phyloP scores from a whole-genome alignment of 2,329 filamentous ascomycete genomes.

The Fusarium sp. region DNA sequence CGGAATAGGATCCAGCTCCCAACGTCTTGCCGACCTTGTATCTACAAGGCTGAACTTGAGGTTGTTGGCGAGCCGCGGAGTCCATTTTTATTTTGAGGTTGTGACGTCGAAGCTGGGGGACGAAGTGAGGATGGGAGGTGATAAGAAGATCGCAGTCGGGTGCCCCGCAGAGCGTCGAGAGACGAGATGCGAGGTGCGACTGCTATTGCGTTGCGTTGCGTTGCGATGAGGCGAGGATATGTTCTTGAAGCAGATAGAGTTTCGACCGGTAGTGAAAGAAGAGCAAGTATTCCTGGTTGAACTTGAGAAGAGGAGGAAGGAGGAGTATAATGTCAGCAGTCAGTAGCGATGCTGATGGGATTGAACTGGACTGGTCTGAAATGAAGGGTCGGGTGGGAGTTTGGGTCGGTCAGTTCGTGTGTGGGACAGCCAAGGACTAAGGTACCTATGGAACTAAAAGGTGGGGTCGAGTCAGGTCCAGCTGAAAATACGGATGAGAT shows the following conservation, averaged over 20 bases:
- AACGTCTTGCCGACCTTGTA: constrained; percentile 99
- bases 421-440: constrained; percentile 11
- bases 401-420: constrained; percentile 22
- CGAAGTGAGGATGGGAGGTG: background rate
- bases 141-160: constrained; percentile 18
- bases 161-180: constrained; percentile 33
- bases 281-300: background rate
- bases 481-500: constrained; percentile 26
- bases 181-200: background rate
- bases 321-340: constrained; percentile 17
- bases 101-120: constrained; percentile 13
- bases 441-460: constrained; percentile 8
- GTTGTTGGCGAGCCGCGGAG: constrained; percentile 42
- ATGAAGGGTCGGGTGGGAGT: constrained; percentile 18
- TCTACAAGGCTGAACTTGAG: constrained; percentile 90
- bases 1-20: constrained; percentile 95
- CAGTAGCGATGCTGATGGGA: constrained; percentile 17
- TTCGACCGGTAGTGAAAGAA: background rate
- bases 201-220: background rate
- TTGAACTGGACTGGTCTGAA: constrained; percentile 3
- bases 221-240: background rate
- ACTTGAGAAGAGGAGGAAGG: constrained; percentile 5
- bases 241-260: background rate
- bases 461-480: constrained; percentile 33
- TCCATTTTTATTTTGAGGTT: constrained; percentile 39